Evolutionary conservation across 129 eudicot species (phyloP).

Genomic region (Saussurea involucrata): DNA sequence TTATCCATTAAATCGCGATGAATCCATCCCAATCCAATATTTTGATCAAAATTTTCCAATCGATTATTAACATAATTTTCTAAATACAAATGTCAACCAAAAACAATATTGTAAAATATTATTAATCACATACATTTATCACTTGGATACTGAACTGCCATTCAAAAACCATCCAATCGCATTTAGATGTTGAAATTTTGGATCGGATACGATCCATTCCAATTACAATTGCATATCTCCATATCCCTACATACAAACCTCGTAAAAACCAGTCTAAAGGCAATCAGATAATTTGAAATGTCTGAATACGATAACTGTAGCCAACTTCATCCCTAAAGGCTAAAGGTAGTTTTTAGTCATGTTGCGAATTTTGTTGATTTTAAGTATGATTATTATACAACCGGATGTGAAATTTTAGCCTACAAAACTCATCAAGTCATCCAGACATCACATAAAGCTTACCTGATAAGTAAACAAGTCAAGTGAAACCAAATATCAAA

Average conservation of each 20-base stretch:
- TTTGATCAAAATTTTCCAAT: too few species aligned
- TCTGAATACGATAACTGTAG: neutral
- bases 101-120: too few species aligned
- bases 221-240: neutral
- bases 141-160: neutral
- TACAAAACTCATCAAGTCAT: constrained; percentile 9
- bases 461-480: neutral
- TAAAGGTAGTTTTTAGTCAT: neutral
- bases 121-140: too few species aligned
- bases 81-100: too few species aligned
- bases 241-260: too few species aligned
- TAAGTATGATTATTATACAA: neutral
- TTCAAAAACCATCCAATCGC: neutral
- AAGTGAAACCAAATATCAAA: neutral
- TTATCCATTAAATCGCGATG: too few species aligned
- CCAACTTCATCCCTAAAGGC: neutral
- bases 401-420: neutral
- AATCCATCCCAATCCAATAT: too few species aligned
- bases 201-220: neutral
- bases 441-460: neutral
- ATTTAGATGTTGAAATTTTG: neutral
- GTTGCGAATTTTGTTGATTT: neutral
- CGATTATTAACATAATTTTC: too few species aligned
- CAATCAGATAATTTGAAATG: neutral
- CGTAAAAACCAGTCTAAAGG: neutral